Evolutionary conservation across 768 basidiomycete species (phyloP), one percentile per base, ranked within the genome.

Genomic region (Phylloporus sp.): DNA sequence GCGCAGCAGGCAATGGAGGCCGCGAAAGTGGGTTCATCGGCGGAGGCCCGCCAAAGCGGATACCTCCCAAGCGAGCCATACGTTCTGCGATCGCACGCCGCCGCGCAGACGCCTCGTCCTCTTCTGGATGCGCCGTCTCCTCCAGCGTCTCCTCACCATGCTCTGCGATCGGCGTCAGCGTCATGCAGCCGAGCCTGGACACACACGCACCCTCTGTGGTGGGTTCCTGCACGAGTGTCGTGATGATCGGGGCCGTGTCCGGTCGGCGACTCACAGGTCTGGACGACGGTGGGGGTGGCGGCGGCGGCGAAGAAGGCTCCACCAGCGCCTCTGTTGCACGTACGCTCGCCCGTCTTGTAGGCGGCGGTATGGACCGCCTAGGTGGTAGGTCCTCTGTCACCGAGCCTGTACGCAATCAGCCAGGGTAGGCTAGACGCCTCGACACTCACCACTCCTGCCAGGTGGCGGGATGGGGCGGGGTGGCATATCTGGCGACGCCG

Each of bases 31-130:
- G 73, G 38, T 62, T 64, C 59, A 65, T 68, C 10, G 61, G 54
- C 1, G 83, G 80, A 15, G 86, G 86, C 39, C 78, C 82, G 1
- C 91, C 91, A 57, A 94, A 87, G 55, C 80, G 81, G 63, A 95
- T 85, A 4, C 89, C 91, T 15, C 94, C 91, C 0, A 97, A 75
- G 61, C 84, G 91, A 1, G 93, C 93, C 93, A 97, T 95, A n/a
- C 94, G 80, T 52, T 95, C 92, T 1, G 93, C 91, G 32, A 97
- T 89, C 2, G 88, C 88, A 27, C 76, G 77, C 22, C 84, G 79
- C 43, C 85, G 76, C 2, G 68, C 70, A 22, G 80, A 77, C 50
- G 80, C 80, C 1, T 72, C 72, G 45, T 79, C 76, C 52, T 75
- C 74, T n/a, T 57, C 53, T 2, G 57, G 57, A 20, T 54, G 58